Evolutionary conservation across 1,139 yeast genomes (phyloP).

Genomic region (Sugiyamaella xylanicola): DNA sequence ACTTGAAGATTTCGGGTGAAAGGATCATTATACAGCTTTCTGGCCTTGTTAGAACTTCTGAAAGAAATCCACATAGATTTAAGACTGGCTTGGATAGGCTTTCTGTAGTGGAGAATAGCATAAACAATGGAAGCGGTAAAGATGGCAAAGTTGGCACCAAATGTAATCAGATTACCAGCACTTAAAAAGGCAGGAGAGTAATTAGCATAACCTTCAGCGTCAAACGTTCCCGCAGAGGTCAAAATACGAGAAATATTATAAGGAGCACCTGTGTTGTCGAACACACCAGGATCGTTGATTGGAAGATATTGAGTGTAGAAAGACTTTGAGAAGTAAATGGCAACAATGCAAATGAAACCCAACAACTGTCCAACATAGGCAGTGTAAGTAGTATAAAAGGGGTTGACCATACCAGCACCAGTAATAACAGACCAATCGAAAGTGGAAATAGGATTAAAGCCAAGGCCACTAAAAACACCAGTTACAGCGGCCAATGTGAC

Average conservation of each 20-base stretch:
- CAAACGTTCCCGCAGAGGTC: constrained; percentile 40
- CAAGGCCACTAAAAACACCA: constrained; percentile 60
- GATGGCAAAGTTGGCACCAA: constrained; percentile 36
- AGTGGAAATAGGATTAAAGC: constrained; percentile 57
- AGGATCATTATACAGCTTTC: constrained; percentile 50
- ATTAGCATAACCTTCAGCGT: constrained; percentile 37
- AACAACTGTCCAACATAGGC: constrained; percentile 46
- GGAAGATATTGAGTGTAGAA: constrained; percentile 57
- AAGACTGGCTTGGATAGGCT: constrained; percentile 17
- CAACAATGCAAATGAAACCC: constrained; percentile 48
- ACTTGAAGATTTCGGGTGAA: constrained; percentile 56
- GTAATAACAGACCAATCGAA: constrained; percentile 55
- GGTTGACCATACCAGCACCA: constrained; percentile 41
- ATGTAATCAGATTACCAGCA: constrained; percentile 45
- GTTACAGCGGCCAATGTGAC: constrained; percentile 57
- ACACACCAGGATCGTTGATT: constrained; percentile 52
- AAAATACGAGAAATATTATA: constrained; percentile 50
- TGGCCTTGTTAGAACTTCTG: constrained; percentile 22
- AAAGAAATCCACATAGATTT: constrained; percentile 26
- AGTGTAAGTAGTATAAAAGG: constrained; percentile 51
- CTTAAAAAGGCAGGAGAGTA: constrained; percentile 52
- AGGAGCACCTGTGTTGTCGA: constrained; percentile 50
- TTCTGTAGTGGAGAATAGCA: constrained; percentile 46
- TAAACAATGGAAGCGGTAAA: constrained; percentile 49
- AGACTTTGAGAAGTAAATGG: constrained; percentile 54